Conservation (phyloP, 345 rosid species). For the Geranium rotundifolium region DNA sequence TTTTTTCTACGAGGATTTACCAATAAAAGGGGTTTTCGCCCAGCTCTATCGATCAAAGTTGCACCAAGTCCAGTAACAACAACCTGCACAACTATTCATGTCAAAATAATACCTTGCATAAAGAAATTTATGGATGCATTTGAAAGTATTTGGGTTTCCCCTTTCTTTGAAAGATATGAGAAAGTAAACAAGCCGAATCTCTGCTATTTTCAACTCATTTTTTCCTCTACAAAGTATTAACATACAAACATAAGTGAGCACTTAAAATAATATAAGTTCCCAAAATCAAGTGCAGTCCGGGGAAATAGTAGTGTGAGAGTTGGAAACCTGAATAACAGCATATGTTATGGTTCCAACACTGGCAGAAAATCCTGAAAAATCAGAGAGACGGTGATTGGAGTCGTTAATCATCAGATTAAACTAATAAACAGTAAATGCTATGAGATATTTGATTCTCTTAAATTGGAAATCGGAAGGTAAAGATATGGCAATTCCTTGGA, state of each 20-base stretch:
- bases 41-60: conserved; percentile 59
- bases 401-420: not conserved
- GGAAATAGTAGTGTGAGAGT: not conserved
- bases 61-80: conserved; percentile 58
- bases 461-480: no score
- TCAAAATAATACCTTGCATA: not conserved
- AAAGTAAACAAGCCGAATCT: not conserved
- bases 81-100: conserved; percentile 32
- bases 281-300: not conserved
- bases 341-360: conserved; percentile 60
- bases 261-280: not conserved
- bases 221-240: not conserved
- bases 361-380: conserved; percentile 51
- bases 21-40: conserved; percentile 81
- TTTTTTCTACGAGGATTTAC: conserved; percentile 18
- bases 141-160: not conserved
- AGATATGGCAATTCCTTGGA: not conserved
- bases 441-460: not conserved
- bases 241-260: not conserved
- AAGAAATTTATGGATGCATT: not conserved
- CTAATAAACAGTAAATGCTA: not conserved
- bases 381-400: not conserved
- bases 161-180: not conserved
- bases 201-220: not conserved
- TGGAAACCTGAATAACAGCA: conserved; percentile 72